Evolutionary conservation across 2,329 filamentous ascomycete genomes (phyloP), one percentile per base, ranked within the genome.

Genomic region (Teratosphaeria destructans): DNA sequence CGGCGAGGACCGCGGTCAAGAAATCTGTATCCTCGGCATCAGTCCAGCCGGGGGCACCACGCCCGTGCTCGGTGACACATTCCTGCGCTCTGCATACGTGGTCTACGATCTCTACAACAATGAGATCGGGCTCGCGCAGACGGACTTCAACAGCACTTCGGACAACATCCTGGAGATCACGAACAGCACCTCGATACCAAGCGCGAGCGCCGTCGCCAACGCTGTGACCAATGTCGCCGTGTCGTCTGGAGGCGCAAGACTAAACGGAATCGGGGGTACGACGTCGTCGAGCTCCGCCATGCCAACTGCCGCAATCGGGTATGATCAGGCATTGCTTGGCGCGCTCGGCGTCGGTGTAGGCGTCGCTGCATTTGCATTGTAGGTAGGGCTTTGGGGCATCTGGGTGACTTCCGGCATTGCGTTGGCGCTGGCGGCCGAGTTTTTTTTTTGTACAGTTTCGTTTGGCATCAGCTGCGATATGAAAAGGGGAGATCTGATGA

Each of bases 41-140:
- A 74, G 72, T 3, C 80, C 81, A 0, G 74, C 81, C 0, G 77
- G 75, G 37, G 72, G 73, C 62, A 77, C 75, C 26, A 71, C 76
- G 2, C 70, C 77, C 6, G 78, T 85, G 6, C 76, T 86, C 1
- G 83, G 83, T 34, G 83, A 85, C 69, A 85, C 83, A 0, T 86
- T 85, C 73, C 72, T 86, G 16, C 80, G 83, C 59, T 82, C 78
- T 58, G 83, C 83, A 2, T 86, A 85, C 67, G 81, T 85, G 53
- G 83, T 85, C 1, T 85, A 85, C 70, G 82, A 85, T 61, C 74
- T 86, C 14, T 71, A 70, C 23, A 82, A 81, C 70, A 84, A 85
- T 68, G 76, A 84, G 67, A 84, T 85, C 64, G 82, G 80, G 2
- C 71, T 86, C 23, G 83, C 83, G 3, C 81, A 82, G 65, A 85